Evolutionary conservation across 1,284 basidiomycete genomes (phyloP).

Genomic region (Moesziomyces antarcticus): DNA sequence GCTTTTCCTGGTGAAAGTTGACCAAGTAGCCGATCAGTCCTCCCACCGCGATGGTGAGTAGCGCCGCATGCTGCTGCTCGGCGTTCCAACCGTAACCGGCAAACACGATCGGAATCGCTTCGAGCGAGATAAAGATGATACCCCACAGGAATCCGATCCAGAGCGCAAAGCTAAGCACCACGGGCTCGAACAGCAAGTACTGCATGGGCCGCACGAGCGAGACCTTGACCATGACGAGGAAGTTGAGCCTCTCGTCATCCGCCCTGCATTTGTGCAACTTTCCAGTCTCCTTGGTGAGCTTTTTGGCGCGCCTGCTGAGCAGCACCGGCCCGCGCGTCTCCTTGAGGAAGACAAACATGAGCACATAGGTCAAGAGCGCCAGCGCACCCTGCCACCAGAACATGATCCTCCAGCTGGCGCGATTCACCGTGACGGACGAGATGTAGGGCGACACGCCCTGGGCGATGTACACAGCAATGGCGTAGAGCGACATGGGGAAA

Average conservation of each 20-base stretch:
- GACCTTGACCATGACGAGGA: conserved; percentile 61
- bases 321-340: conserved; percentile 69
- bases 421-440: conserved; percentile 58
- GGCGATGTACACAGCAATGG: conserved; percentile 67
- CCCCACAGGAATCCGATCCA: conserved; percentile 68
- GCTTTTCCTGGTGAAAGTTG: conserved; percentile 70
- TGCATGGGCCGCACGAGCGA: conserved; percentile 63
- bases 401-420: conserved; percentile 57
- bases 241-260: conserved; percentile 56
- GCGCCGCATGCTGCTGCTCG: conserved; percentile 44
- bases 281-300: conserved; percentile 68
- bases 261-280: conserved; percentile 67
- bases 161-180: conserved; percentile 69
- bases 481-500: conserved; percentile 69
- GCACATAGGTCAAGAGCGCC: conserved; percentile 26
- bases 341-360: conserved; percentile 63
- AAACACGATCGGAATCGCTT: conserved; percentile 61
- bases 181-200: conserved; percentile 70
- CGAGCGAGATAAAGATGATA: conserved; percentile 46
- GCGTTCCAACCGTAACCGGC: conserved; percentile 53
- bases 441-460: conserved; percentile 63
- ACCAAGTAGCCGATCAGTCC: conserved; percentile 75
- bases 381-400: conserved; percentile 57
- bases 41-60: conserved; percentile 54
- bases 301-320: conserved; percentile 67